Conservation (phyloP, 2,329 filamentous ascomycete genomes). For the Berkeleyomyces rouxiae region DNA sequence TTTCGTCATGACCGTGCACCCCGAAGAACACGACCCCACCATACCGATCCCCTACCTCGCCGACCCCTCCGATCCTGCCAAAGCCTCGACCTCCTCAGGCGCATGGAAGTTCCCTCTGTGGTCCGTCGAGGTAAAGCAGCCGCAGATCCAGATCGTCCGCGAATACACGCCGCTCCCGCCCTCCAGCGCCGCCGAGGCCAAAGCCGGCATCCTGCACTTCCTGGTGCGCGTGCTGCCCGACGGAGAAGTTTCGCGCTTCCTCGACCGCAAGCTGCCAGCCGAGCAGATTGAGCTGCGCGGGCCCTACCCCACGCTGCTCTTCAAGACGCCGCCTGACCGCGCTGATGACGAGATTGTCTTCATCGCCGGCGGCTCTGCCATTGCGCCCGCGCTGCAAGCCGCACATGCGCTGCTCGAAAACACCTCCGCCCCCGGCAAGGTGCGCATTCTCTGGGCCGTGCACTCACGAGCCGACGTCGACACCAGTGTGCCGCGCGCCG, state of each 20-base stretch:
- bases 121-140: slow-evolving; percentile 89
- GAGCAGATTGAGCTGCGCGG: slow-evolving; percentile 60
- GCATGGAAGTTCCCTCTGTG: slow-evolving; percentile 45
- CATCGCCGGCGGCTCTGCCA: slow-evolving; percentile 79
- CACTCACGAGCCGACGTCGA: slow-evolving; percentile 37
- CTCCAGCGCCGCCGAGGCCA: slow-evolving; percentile 16
- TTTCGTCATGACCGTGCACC: slow-evolving; percentile 49
- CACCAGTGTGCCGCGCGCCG: slow-evolving; percentile 2
- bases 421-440: slow-evolving; percentile 18
- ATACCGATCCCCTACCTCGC: slow-evolving; percentile 16
- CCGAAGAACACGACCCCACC: slow-evolving; percentile 19
- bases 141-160: slow-evolving; percentile 77
- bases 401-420: slow-evolving; percentile 42
- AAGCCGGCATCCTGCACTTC: slow-evolving; percentile 42
- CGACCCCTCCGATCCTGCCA: slow-evolving; percentile 3
- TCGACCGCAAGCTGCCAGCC: slow-evolving; percentile 47
- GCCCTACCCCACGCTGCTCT: slow-evolving; percentile 52
- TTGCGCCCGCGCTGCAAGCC: slow-evolving; percentile 76
- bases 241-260: slow-evolving; percentile 75
- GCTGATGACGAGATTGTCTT: slow-evolving; percentile 46
- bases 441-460: slow-evolving; percentile 75
- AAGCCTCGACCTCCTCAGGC: slow-evolving; percentile 14
- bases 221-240: slow-evolving; percentile 61
- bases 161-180: slow-evolving; percentile 80
- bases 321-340: slow-evolving; percentile 22